These are phyloP conservation scores for Ploettnerulaceae sp. DNA, from an alignment of 2,329 filamentous ascomycete species.

Conservation along the genomic window DNA sequence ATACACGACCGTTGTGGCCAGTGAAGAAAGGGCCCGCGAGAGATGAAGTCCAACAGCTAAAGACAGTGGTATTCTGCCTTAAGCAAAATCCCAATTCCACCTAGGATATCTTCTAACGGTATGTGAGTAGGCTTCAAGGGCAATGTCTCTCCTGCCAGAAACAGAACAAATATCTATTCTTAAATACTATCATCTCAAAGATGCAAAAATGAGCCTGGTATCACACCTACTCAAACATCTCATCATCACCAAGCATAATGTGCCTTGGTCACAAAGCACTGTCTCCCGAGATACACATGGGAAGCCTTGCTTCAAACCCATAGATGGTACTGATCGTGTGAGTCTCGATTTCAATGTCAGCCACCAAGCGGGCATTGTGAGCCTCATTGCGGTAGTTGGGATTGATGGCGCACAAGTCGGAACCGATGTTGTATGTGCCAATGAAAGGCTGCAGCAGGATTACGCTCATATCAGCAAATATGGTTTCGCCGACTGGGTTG, in stretches of 20 bases:
- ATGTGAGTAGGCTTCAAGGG: constrained; percentile 46
- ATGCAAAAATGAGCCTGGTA: constrained; percentile 69
- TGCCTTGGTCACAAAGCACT: constrained; percentile 56
- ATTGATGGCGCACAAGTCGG: constrained; percentile 50
- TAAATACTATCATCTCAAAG: constrained; percentile 60
- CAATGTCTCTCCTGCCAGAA: constrained; percentile 47
- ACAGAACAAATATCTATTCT: constrained; percentile 55
- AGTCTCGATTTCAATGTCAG: constrained; percentile 65
- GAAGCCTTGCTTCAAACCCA: constrained; percentile 40
- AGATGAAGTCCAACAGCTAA: constrained; percentile 36
- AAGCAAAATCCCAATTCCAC: neutral
- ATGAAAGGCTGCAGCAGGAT: constrained; percentile 62
- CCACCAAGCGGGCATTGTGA: constrained; percentile 72
- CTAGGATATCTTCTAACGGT: constrained; percentile 3
- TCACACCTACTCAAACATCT: constrained; percentile 72
- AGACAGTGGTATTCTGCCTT: constrained; percentile 23
- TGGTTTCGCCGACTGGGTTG: constrained; percentile 64
- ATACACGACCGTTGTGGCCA: constrained; percentile 57
- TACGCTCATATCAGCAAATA: constrained; percentile 49
- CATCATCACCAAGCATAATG: constrained; percentile 53
- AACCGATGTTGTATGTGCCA: constrained; percentile 70
- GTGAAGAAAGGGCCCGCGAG: constrained; percentile 35
- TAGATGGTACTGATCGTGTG: constrained; percentile 1
- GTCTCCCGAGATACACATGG: constrained; percentile 49
- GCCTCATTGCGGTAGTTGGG: constrained; percentile 49